A percentile compares a stretch with the other conserved stretches of the same genome.
Evolutionary conservation across 1,284 basidiomycete species (phyloP).

Genomic region (Sporisorium scitamineum): DNA sequence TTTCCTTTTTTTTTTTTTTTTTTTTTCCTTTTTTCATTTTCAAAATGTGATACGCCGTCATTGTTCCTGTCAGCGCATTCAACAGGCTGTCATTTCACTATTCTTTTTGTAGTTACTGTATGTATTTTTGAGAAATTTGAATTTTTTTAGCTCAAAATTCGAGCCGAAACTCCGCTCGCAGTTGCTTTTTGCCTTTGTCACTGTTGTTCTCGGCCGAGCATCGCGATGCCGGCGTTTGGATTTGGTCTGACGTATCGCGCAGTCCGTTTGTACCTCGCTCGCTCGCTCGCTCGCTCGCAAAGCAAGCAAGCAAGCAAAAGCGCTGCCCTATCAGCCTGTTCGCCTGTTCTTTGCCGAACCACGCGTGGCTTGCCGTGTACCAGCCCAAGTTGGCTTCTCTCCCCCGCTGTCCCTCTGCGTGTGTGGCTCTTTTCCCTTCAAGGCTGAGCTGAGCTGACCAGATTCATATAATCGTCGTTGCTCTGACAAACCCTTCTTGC

Average conservation of each 20-base stretch:
- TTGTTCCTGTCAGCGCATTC: no score
- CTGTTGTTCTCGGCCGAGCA: neutral
- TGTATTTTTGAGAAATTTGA: neutral
- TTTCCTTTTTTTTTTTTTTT: no score
- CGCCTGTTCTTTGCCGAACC: neutral
- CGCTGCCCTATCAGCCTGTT: neutral
- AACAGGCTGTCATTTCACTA: no score
- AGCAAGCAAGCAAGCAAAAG: no score
- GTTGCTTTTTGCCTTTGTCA: neutral
- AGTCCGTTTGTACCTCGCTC: no score
- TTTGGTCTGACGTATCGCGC: neutral
- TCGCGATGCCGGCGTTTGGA: slow-evolving; percentile 1
- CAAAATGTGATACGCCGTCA: no score
- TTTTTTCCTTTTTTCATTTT: no score
- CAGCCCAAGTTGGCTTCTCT: neutral
- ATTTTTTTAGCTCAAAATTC: neutral
- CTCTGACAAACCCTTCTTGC: neutral
- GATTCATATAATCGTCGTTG: slow-evolving; percentile 3
- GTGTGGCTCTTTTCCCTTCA: neutral
- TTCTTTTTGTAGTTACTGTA: neutral
- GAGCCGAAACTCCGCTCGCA: slow-evolving; percentile 4
- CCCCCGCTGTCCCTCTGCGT: neutral
- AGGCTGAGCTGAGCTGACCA: neutral
- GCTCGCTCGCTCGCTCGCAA: no score
- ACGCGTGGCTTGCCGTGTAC: slow-evolving; percentile 10